These are phyloP conservation scores for Aspergillus asperescens DNA, from an alignment of 495 filamentous ascomycete species.

Conservation along the genomic window DNA sequence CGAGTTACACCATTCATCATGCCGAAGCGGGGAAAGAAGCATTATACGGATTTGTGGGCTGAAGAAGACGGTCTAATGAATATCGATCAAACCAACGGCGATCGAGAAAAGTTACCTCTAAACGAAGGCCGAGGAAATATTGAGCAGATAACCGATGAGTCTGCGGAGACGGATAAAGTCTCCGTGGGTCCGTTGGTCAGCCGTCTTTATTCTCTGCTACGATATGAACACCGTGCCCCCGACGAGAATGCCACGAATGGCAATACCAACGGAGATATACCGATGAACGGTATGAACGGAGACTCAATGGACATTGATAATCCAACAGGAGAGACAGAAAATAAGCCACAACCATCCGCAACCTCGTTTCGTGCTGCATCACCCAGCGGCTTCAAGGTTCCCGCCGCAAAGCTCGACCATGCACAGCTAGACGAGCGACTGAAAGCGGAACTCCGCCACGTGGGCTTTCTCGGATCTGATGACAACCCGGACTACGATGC, in stretches of 20 bases:
- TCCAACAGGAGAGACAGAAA: slow-evolving; percentile 37
- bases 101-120: slow-evolving; percentile 59
- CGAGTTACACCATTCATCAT: slow-evolving; percentile 76
- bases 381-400: slow-evolving; percentile 52
- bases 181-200: slow-evolving; percentile 80
- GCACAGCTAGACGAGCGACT: slow-evolving; percentile 80
- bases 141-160: slow-evolving; percentile 78
- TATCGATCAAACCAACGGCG: slow-evolving; percentile 53
- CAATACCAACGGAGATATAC: slow-evolving; percentile 46
- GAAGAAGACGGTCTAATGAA: slow-evolving; percentile 81
- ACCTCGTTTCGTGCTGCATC: slow-evolving; percentile 71
- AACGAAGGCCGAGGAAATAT: slow-evolving; percentile 81
- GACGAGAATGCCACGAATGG: slow-evolving; percentile 53
- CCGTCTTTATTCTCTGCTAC: slow-evolving; percentile 75
- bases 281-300: slow-evolving; percentile 45
- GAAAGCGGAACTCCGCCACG: slow-evolving; percentile 86
- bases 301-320: slow-evolving; percentile 50
- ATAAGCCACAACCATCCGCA: slow-evolving; percentile 57
- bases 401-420: slow-evolving; percentile 68
- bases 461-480: slow-evolving; percentile 76
- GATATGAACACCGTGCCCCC: slow-evolving; percentile 70
- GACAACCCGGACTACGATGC: slow-evolving; percentile 73
- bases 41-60: slow-evolving; percentile 86
- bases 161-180: slow-evolving; percentile 82
- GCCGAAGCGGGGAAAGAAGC: slow-evolving; percentile 75